Percentiles rank a stretch among this genome's conserved stretches.
These are phyloP conservation scores for Cyphellophora attinorum DNA, from an alignment of 2,329 filamentous ascomycete species.

Conservation along the genomic window DNA sequence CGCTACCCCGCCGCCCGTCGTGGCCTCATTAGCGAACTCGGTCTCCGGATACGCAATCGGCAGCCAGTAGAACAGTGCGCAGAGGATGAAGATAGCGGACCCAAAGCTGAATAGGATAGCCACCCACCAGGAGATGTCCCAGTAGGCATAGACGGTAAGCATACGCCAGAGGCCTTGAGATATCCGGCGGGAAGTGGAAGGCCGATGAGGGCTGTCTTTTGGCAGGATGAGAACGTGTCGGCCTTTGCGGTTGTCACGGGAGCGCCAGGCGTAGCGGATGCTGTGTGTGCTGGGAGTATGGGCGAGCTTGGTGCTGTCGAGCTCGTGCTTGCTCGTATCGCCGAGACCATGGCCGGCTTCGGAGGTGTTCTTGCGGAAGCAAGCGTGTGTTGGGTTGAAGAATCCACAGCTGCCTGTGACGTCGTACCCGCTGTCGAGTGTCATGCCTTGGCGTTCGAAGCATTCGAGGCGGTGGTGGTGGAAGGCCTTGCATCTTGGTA, in stretches of 20 bases:
- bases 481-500: no score
- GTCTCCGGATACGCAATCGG: conserved; percentile 42
- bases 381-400: neutral
- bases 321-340: no score
- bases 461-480: no score
- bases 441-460: no score
- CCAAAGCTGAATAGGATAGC: conserved; percentile 46
- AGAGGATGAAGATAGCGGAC: conserved; percentile 47
- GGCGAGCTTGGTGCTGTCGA: conserved; percentile 5
- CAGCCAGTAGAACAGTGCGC: conserved; percentile 49
- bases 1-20: conserved; percentile 49
- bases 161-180: conserved; percentile 35
- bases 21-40: conserved; percentile 33
- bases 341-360: no score
- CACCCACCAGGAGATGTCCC: conserved; percentile 49
- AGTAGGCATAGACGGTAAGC: conserved; percentile 42
- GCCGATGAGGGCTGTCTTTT: conserved; percentile 19
- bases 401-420: neutral
- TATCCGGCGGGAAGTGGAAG: conserved; percentile 21
- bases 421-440: no score
- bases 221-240: conserved; percentile 32
- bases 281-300: conserved; percentile 17
- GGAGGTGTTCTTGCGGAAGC: neutral
- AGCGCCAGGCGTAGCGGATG: conserved; percentile 30
- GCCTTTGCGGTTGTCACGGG: conserved; percentile 39